These are phyloP conservation scores for Arachnopeziza araneosa DNA, from an alignment of 2,329 filamentous ascomycete species.

Conservation along the genomic window DNA sequence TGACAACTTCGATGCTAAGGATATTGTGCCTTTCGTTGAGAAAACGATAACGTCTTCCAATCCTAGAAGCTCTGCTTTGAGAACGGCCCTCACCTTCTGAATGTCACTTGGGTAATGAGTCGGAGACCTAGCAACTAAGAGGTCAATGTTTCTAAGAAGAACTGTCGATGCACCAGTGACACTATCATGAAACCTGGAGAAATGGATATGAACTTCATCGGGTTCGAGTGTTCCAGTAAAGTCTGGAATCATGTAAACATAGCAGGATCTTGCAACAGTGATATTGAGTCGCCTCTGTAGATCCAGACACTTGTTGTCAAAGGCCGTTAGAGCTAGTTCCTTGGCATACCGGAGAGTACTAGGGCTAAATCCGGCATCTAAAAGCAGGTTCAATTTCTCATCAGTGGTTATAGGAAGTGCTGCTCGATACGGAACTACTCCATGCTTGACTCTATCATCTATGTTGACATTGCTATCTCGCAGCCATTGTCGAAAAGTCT, in stretches of 20 bases:
- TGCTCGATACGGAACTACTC: conserved; percentile 18
- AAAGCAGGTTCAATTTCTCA: conserved; percentile 48
- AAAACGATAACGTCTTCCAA: conserved; percentile 81
- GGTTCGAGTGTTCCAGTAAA: conserved; percentile 55
- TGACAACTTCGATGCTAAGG: conserved; percentile 65
- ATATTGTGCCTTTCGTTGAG: conserved; percentile 51
- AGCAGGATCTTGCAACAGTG: conserved; percentile 54
- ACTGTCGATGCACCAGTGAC: conserved; percentile 47
- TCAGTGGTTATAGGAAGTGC: conserved; percentile 29
- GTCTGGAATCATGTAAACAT: conserved; percentile 63
- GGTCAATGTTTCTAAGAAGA: conserved; percentile 49
- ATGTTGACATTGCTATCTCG: conserved; percentile 38
- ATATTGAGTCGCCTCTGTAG: conserved; percentile 54
- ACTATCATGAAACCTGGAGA: conserved; percentile 55
- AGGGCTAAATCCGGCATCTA: conserved; percentile 56
- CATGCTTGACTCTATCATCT: conserved; percentile 30
- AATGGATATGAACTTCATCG: conserved; percentile 62
- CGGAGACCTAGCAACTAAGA: conserved; percentile 65
- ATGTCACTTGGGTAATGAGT: conserved; percentile 67
- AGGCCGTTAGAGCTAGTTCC: conserved; percentile 33
- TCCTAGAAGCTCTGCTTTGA: conserved; percentile 53
- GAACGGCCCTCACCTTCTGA: conserved; percentile 58
- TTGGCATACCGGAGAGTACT: conserved; percentile 43
- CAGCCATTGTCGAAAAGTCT: conserved; percentile 50
- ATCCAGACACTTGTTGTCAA: conserved; percentile 19